These are phyloP conservation scores for Scutellaria baicalensis DNA, from an alignment of 257 asterid genomes.

Conservation along the genomic window DNA sequence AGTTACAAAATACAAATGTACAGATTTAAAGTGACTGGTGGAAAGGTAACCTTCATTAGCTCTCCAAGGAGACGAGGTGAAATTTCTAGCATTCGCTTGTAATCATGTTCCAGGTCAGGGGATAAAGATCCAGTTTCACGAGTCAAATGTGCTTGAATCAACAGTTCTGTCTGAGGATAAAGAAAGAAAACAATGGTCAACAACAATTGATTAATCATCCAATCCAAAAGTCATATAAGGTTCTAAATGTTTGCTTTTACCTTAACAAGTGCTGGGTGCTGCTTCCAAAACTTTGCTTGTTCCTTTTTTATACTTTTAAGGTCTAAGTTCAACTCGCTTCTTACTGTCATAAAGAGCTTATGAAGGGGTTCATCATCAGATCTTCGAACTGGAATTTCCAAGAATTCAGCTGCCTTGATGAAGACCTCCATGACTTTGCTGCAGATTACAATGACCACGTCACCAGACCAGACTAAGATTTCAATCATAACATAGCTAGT, in stretches of 20 bases:
- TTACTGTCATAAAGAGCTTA: constrained; percentile 62
- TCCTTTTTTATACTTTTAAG: constrained; percentile 75
- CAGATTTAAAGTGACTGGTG: not conserved
- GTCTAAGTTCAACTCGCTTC: constrained; percentile 70
- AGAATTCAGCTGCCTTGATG: constrained; percentile 72
- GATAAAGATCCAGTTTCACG: constrained; percentile 58
- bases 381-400: constrained; percentile 79
- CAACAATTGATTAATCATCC: not conserved
- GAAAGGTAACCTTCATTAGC: constrained; percentile 56
- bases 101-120: constrained; percentile 62
- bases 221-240: not conserved
- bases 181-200: constrained; percentile 11
- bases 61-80: constrained; percentile 88
- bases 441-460: constrained; percentile 26
- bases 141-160: constrained; percentile 71
- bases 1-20: not conserved
- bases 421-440: constrained; percentile 92
- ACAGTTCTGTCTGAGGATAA: constrained; percentile 58
- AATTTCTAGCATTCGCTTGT: constrained; percentile 56
- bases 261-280: constrained; percentile 78
- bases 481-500: not conserved
- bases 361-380: constrained; percentile 83
- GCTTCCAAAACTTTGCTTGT: constrained; percentile 91
- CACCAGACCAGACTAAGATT: constrained; percentile 4
- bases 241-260: constrained; percentile 30